Percentiles rank a stretch among this genome's conserved stretches.
These are phyloP conservation scores for Chlorella sp. DNA, from an alignment of 139 green algal species.

Conservation along the genomic window DNA sequence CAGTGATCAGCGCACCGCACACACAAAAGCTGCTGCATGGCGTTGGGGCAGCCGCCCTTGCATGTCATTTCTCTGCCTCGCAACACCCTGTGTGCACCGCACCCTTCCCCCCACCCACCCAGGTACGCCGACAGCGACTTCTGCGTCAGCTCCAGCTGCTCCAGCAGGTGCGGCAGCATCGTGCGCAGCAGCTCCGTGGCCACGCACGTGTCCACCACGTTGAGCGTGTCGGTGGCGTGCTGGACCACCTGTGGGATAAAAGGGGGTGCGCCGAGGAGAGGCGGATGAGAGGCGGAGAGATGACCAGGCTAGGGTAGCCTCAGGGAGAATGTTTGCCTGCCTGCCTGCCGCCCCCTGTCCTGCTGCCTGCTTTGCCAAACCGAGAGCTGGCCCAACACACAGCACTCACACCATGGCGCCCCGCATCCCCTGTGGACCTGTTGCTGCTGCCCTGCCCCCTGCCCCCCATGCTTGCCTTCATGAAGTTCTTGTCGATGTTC, in stretches of 20 bases:
- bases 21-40: not conserved
- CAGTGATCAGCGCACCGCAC: not conserved
- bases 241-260: conserved; percentile 75
- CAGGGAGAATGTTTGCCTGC: too few relatives aligned
- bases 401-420: too few relatives aligned
- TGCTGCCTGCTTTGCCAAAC: not conserved
- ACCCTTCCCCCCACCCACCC: conserved; percentile 39
- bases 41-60: not conserved
- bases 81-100: not conserved
- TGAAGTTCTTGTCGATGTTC: conserved; percentile 97
- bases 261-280: not conserved
- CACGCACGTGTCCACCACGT: conserved; percentile 86
- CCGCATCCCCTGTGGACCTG: not conserved
- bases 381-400: not conserved
- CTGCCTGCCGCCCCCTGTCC: too few relatives aligned
- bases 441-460: not conserved
- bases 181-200: conserved; percentile 91
- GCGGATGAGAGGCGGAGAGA: not conserved
- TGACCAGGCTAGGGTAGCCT: not conserved
- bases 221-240: conserved; percentile 80
- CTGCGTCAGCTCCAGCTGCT: conserved; percentile 97
- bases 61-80: not conserved
- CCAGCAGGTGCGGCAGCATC: conserved; percentile 91
- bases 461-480: conserved; percentile 68
- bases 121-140: conserved; percentile 94